These are phyloP conservation scores for Ormosia semicastrata DNA, from an alignment of 306 rosid species.

Conservation along the genomic window DNA sequence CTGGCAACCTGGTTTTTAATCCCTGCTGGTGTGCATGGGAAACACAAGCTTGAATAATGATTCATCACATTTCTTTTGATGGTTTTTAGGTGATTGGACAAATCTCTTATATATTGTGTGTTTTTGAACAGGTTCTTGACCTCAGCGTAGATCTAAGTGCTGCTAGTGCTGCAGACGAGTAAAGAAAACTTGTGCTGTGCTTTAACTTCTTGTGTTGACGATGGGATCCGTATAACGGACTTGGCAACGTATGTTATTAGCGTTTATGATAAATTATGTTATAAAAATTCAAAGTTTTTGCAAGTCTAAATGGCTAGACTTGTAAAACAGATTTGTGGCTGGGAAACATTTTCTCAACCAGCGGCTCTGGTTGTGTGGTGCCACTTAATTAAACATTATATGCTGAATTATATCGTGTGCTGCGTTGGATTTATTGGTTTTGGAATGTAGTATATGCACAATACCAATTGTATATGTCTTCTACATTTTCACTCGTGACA, in stretches of 20 bases:
- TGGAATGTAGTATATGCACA: background rate
- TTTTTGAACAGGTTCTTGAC: slow-evolving; percentile 68
- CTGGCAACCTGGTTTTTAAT: background rate
- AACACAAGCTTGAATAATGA: background rate
- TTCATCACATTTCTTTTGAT: slow-evolving; percentile 10
- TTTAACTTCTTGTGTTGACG: slow-evolving; percentile 21
- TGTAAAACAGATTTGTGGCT: slow-evolving; percentile 15
- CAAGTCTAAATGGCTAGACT: background rate
- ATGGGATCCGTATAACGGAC: slow-evolving; percentile 10
- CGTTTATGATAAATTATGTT: slow-evolving; percentile 37
- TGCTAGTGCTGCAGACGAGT: slow-evolving; percentile 97
- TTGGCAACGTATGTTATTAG: slow-evolving; percentile 17
- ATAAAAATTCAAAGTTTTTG: background rate
- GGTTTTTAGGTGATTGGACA: background rate
- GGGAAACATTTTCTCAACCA: slow-evolving; percentile 12
- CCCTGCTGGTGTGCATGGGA: background rate
- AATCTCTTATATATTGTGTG: background rate
- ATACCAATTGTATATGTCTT: background rate
- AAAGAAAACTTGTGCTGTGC: slow-evolving; percentile 21
- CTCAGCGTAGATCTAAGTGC: slow-evolving; percentile 93
- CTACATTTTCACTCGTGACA: background rate
- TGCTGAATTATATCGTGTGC: background rate
- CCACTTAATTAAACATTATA: background rate
- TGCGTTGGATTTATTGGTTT: background rate
- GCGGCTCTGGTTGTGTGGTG: background rate